Evolutionary conservation across 805 yeast genomes (phyloP).

Genomic region (Candida hungchunana): DNA sequence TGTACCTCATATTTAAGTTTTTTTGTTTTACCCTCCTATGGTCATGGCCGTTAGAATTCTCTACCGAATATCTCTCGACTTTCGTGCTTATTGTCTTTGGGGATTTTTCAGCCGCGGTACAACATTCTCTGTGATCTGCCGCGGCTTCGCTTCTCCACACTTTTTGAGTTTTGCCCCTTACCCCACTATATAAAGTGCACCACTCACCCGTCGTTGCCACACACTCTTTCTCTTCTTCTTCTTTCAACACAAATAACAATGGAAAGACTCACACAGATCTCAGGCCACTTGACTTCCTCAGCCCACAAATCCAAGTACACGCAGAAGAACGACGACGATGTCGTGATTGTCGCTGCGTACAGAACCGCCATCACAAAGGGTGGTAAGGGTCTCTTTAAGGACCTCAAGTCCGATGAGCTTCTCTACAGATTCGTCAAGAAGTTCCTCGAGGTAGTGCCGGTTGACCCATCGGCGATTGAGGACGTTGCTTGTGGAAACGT

Average conservation of each 20-base stretch:
- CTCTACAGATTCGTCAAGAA: slow-evolving; percentile 61
- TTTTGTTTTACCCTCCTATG: too few species aligned
- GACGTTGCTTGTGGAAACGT: slow-evolving; percentile 92
- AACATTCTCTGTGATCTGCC: too few species aligned
- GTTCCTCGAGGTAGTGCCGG: slow-evolving; percentile 48
- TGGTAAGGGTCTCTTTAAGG: slow-evolving; percentile 81
- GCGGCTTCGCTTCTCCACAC: too few species aligned
- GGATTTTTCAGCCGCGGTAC: too few species aligned
- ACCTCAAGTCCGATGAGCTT: slow-evolving; percentile 75
- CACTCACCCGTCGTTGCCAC: too few species aligned
- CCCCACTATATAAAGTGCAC: too few species aligned
- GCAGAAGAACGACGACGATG: slow-evolving; percentile 52
- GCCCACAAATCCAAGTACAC: slow-evolving; percentile 9
- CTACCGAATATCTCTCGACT: too few species aligned
- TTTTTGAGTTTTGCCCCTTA: too few species aligned
- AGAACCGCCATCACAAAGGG: slow-evolving; percentile 90
- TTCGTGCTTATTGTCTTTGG: too few species aligned
- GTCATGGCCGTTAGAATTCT: too few species aligned
- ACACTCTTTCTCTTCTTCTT: not conserved
- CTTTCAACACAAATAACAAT: slow-evolving; percentile 12
- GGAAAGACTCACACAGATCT: slow-evolving; percentile 36
- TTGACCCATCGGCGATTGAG: slow-evolving; percentile 59
- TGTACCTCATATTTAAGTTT: too few species aligned
- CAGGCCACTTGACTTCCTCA: slow-evolving; percentile 27
- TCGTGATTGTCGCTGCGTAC: slow-evolving; percentile 85